These are phyloP conservation scores for Heritiera littoralis DNA, from an alignment of 345 rosid species.

Conservation along the genomic window DNA sequence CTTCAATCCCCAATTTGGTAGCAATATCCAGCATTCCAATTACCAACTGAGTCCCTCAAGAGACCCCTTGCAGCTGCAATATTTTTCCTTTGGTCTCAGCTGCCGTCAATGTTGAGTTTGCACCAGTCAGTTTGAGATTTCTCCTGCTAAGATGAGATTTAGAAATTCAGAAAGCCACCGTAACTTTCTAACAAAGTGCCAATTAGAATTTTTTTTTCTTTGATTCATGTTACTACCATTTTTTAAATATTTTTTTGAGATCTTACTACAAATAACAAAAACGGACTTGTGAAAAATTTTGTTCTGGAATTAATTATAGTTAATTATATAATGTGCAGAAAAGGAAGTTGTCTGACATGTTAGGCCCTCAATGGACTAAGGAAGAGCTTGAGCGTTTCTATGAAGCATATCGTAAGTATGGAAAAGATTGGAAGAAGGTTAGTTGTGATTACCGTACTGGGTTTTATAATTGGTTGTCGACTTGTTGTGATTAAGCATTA, in stretches of 20 bases:
- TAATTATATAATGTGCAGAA: conserved; percentile 43
- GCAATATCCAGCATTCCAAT: not conserved
- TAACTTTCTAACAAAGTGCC: not conserved
- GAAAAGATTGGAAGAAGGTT: conserved; percentile 86
- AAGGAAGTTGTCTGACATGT: conserved; percentile 74
- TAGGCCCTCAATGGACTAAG: conserved; percentile 86
- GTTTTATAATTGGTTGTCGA: not conserved
- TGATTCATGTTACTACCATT: not conserved
- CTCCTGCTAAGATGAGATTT: not conserved
- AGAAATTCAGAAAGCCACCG: not conserved
- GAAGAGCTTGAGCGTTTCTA: conserved; percentile 78
- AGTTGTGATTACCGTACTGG: conserved; percentile 18
- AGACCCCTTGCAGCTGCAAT: not conserved
- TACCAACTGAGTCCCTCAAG: not conserved
- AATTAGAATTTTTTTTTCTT: not conserved
- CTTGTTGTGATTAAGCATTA: not conserved
- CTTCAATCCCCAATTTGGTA: not conserved
- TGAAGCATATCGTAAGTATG: conserved; percentile 71
- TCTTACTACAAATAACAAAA: conserved; percentile 8
- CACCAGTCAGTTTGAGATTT: not conserved
- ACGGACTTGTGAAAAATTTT: conserved; percentile 1
- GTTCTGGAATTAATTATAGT: not conserved
- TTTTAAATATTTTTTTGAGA: not conserved
- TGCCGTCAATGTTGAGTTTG: not conserved
- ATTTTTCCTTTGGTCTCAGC: not conserved